Evolutionary conservation across 2,329 filamentous ascomycete genomes (phyloP), one percentile per base, ranked within the genome.

Genomic region (Pezicula carpinea): DNA sequence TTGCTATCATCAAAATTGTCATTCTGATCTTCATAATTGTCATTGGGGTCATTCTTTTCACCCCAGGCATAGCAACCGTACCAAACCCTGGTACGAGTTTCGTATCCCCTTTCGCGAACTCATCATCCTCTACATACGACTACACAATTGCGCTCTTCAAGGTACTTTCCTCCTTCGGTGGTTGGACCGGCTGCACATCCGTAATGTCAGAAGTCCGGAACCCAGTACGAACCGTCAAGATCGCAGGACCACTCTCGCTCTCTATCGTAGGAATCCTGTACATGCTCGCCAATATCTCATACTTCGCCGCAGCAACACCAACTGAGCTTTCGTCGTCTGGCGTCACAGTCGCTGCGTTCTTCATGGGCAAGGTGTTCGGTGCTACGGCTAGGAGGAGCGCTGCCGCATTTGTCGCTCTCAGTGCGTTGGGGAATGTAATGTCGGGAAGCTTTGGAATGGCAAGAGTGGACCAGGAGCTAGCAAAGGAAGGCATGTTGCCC

Each of bases 91-190:
- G 19, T 10, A 2, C 10, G 17, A 40, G 38, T 14, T 40, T 38
- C 15, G 13, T 10, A 38, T 19, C 34, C 15, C 34, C 34, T 15
- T 38, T 38, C 13, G 34, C 34, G 17, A 38, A 38, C 13, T 38
- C 34, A 17, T 38, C 34, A 10, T 18, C 34, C 17, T 38, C 34
- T 18, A 38, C 6, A 11, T 38, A 38, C 34, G 34, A 38, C 34
- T 38, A 38, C 15, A 38, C 34, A 5, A 38, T 38, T 21, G 34
- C 34, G 34, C 38, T 40, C n/a, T 40, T 22, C 22, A 40, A 40
- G 14, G 38, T 40, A 14, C 21, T 40, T 19, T 40, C 18, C 23
- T 40, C 38, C 10, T 40, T 22, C 22, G 38, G 18, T 26, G 38
- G 38, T 23, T 40, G 18, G 38, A n/a, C 18, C 10, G 21, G 21